These are phyloP conservation scores for Neurospora africana DNA, from an alignment of 495 filamentous ascomycete genomes.

Conservation along the genomic window DNA sequence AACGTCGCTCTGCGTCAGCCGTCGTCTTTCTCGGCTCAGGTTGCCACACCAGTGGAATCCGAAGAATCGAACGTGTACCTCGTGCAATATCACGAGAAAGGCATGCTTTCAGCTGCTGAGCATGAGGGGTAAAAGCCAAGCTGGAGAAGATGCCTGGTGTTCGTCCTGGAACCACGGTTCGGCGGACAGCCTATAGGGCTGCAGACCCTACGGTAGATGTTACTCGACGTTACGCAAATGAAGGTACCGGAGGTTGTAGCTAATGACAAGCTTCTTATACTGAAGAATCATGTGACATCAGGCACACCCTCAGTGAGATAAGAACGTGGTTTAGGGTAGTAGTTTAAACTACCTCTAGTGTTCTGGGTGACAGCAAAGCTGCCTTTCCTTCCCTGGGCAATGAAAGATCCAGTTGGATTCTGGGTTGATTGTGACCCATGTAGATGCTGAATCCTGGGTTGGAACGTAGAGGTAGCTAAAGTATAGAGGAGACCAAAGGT, in stretches of 20 bases:
- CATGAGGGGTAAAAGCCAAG: background rate
- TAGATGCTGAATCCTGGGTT: no score
- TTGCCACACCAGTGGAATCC: background rate
- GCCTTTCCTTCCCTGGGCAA: no score
- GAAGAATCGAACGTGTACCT: background rate
- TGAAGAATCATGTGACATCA: background rate
- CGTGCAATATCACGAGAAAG: background rate
- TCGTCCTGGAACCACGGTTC: background rate
- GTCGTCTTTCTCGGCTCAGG: background rate
- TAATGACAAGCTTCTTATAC: background rate
- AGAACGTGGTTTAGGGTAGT: background rate
- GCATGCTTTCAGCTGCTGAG: background rate
- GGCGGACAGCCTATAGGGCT: constrained; percentile 16
- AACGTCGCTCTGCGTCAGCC: background rate
- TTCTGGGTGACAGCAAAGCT: no score
- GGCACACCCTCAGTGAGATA: background rate
- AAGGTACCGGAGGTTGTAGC: background rate
- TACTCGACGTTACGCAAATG: constrained; percentile 8
- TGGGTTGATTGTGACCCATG: no score
- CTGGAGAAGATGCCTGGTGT: background rate
- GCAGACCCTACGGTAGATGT: constrained; percentile 12
- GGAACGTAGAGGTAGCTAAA: no score
- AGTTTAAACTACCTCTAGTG: background rate
- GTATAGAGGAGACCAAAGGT: no score
- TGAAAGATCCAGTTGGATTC: no score